A percentile compares a stretch with the other conserved stretches of the same genome.
phyloP scores from a whole-genome alignment of 306 rosid genomes.

The Fagus sylvatica region DNA sequence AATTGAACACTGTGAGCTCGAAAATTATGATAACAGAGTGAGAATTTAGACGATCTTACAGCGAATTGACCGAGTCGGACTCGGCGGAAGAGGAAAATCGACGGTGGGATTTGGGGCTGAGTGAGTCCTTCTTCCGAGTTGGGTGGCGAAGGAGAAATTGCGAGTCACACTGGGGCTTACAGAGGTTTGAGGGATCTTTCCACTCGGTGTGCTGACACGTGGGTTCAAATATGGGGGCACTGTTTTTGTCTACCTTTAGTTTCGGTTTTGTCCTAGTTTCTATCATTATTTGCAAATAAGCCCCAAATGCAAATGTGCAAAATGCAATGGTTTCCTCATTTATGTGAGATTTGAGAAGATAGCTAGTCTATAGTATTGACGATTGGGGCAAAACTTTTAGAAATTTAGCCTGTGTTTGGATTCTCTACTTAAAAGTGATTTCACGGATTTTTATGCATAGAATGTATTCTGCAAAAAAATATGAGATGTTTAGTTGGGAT shows the following conservation, averaged over 20 bases:
- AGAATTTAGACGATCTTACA: conserved; percentile 28
- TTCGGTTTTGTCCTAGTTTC: background rate
- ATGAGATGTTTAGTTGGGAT: too few species aligned
- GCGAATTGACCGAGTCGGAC: conserved; percentile 22
- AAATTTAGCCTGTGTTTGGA: too few species aligned
- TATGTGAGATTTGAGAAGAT: too few species aligned
- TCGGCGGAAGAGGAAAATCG: conserved; percentile 19
- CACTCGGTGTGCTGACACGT: conserved; percentile 33
- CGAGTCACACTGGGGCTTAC: conserved; percentile 31
- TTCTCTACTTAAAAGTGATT: too few species aligned
- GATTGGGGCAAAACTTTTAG: too few species aligned
- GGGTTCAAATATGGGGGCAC: conserved; percentile 12
- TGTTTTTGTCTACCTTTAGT: conserved; percentile 2
- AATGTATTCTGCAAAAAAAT: too few species aligned
- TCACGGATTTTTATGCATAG: too few species aligned
- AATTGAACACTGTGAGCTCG: conserved; percentile 3
- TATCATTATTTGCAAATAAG: background rate
- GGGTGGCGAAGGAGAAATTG: conserved; percentile 21
- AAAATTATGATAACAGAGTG: background rate
- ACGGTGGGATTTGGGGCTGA: conserved; percentile 22
- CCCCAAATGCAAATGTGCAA: background rate
- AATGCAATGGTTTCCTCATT: too few species aligned
- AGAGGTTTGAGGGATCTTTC: conserved; percentile 27
- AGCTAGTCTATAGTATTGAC: too few species aligned
- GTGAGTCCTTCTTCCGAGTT: conserved; percentile 17